Conservation (phyloP, 352 stramenopile species). For the Pythium dissimile region DNA sequence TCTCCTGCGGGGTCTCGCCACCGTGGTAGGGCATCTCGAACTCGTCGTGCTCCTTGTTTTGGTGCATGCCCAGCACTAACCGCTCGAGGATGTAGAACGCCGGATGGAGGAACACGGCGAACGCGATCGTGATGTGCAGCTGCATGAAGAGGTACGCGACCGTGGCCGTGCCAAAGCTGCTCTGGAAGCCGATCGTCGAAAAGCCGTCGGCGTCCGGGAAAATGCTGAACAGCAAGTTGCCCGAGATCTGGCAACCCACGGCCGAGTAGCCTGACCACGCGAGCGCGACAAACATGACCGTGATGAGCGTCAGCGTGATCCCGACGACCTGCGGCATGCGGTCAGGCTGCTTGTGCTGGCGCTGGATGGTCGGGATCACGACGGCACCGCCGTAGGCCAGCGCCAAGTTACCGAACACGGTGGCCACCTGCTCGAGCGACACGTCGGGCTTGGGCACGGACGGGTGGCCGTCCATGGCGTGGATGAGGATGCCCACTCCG, state of each 20-base stretch:
- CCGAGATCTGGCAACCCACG: slow-evolving; percentile 29
- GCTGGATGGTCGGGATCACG: slow-evolving; percentile 27
- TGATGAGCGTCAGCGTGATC: slow-evolving; percentile 29
- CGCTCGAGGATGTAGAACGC: slow-evolving; percentile 27
- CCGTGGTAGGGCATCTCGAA: neutral
- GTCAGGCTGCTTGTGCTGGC: slow-evolving; percentile 26
- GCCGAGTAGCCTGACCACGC: slow-evolving; percentile 20
- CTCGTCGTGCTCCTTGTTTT: slow-evolving; percentile 1
- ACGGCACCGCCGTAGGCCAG: slow-evolving; percentile 31
- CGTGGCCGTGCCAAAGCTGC: slow-evolving; percentile 14
- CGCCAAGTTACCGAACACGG: slow-evolving; percentile 31
- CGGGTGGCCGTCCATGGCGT: slow-evolving; percentile 19
- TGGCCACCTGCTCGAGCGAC: slow-evolving; percentile 21
- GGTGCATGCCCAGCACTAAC: slow-evolving; percentile 24
- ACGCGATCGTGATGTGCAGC: slow-evolving; percentile 35
- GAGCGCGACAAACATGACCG: slow-evolving; percentile 23
- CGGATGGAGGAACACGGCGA: slow-evolving; percentile 28
- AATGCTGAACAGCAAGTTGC: slow-evolving; percentile 27
- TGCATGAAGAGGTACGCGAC: slow-evolving; percentile 43
- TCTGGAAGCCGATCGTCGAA: slow-evolving; percentile 23
- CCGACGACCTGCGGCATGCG: slow-evolving; percentile 30
- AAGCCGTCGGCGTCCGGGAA: slow-evolving; percentile 6
- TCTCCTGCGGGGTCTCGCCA: slow-evolving; percentile 4
- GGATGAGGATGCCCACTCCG: slow-evolving; percentile 19
- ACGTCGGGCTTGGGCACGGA: slow-evolving; percentile 10